Evolutionary conservation across 305 asterid species (phyloP), one percentile per base, ranked within the genome.

Genomic region (Petunia hybrid): DNA sequence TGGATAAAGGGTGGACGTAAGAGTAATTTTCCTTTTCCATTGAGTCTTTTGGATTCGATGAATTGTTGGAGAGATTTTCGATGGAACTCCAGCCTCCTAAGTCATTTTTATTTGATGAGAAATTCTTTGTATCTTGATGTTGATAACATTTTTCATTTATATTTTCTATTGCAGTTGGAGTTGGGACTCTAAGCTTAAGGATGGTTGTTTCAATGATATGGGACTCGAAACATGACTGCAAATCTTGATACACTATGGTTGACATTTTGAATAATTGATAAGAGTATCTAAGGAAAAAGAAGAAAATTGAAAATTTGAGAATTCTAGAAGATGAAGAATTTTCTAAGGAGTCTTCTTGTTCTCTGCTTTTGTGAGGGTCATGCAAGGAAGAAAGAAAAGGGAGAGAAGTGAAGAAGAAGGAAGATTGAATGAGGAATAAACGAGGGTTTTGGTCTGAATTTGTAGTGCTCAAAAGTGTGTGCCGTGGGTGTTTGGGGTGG

Each of bases 361-460:
- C 14, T 36, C 39, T 38, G 70, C 2, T n/a, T 60, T 79, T 41
- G 39, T 5, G 4, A 43, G 9, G 62, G 14, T 38, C 6, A 38
- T 22, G 62, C n/a, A 63, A 78, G 81, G 67, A 84, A 14, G 84
- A 51, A 80, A 83, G 77, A 78, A 78, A 78, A 79, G 7, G 22
- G 84, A 79, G 31, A 22, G 31, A 22, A 22, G 31, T 22, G 31
- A 22, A 22, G 77, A 78, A 78, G 80, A 79, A 6, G 22, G 84
- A 79, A 81, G 82, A 84, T 66, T 83, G 93, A 79, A 84, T 53
- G 92, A 83, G 86, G 86, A 86, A 80, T 78, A 78, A 83, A 86
- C 45, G 89, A 89, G 84, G 87, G 88, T 85, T 80, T 81, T 88
- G 89, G 86, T 83, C 88, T 41, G 85, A 83, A 88, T 92, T 91